Conservation (phyloP, 345 rosid species). For the Salix udensis region DNA sequence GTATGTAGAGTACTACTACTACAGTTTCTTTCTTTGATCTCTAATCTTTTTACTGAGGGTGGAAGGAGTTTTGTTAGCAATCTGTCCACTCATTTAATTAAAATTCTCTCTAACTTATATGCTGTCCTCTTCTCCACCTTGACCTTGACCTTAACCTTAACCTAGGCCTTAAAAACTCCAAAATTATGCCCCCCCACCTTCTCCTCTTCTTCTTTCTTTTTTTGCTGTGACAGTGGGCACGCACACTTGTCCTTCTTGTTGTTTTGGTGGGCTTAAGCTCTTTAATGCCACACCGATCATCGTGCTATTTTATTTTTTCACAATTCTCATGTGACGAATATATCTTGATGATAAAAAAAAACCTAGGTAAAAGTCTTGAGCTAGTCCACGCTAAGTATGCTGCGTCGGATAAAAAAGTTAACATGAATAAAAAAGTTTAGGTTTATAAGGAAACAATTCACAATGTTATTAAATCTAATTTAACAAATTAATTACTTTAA, state of each 20-base stretch:
- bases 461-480: too few species aligned
- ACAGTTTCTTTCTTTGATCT: not conserved
- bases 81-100: constrained; percentile 17
- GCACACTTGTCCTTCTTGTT: not conserved
- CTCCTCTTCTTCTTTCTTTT: not conserved
- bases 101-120: constrained; percentile 16
- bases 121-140: constrained; percentile 9
- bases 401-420: too few species aligned
- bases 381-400: too few species aligned
- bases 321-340: too few species aligned
- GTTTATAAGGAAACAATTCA: too few species aligned
- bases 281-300: too few species aligned
- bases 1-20: not conserved
- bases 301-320: too few species aligned
- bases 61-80: not conserved
- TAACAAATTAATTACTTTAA: too few species aligned
- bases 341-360: too few species aligned
- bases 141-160: not conserved
- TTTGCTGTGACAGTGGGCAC: not conserved
- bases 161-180: not conserved
- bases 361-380: too few species aligned
- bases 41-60: not conserved
- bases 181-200: not conserved
- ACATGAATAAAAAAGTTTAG: too few species aligned
- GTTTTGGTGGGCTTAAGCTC: not conserved